Base-by-base conservation (phyloP, 495 filamentous ascomycete species). In the Staphylotrichum longicolle region DNA sequence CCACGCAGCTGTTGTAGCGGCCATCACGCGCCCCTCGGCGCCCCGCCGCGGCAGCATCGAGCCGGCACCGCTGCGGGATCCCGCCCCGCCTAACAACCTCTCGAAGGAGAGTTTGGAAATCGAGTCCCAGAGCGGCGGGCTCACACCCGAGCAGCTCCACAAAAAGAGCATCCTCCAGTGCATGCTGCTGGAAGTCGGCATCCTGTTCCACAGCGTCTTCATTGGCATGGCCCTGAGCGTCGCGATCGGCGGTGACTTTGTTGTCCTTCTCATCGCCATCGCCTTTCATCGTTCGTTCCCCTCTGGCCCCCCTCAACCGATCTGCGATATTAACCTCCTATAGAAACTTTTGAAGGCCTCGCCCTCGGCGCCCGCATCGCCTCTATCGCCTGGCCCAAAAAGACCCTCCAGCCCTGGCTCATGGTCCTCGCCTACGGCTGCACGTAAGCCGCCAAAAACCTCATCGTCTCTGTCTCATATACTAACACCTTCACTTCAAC, bases 341-440 rank as follows among this genome's bases (percentile, higher is more conserved):
- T 49, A 70, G 68, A 88, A 74, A 83, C 84, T 10, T 89, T 89
- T 64, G 88, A 91, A 74, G 88, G 88, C 11, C 78, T 91, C 5
- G 88, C 88, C 4, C 82, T 91, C 2, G 88, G 88, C n/a, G 83
- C 84, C 10, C 81, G 88, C 14, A 91, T 91, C 56, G 86, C 88
- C 7, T 76, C 81, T 3, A 78, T 90, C 15, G 66, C 79, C 2
- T 86, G 82, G 65, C 79, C 83, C 12, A 73, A 75, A 35, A 71
- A 76, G 40, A 77, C 61, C 53, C 72, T 69, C 74, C 83, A 72
- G 79, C 93, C 93, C 7, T 97, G 91, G 91, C 79, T 95, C 14
- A 97, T 97, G 93, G 89, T 87, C 10, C 76, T 93, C 6, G 91
- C 93, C 0, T 97, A 95, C 67, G 93, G 93, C n/a, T 88, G 70